Evolutionary conservation across 1,284 basidiomycete species (phyloP).

Genomic region (Ganoderma meredithae): DNA sequence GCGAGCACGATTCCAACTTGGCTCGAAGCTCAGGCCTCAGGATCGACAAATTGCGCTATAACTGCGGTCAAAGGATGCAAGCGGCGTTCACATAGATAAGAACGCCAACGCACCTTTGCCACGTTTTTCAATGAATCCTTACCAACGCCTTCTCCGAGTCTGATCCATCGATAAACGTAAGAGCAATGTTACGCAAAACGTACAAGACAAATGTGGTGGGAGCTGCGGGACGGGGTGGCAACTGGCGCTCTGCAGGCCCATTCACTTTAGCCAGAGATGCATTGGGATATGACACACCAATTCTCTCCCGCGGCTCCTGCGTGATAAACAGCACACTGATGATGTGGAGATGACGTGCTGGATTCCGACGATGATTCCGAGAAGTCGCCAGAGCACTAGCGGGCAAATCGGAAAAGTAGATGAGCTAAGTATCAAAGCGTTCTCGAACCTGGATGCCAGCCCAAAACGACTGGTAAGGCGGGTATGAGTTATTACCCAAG

Average conservation of each 20-base stretch:
- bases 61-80: not conserved
- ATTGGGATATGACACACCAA: not conserved
- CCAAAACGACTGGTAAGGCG: not conserved
- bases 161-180: not conserved
- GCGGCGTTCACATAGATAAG: not conserved
- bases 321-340: not conserved
- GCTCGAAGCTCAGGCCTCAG: not conserved
- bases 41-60: not conserved
- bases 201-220: not conserved
- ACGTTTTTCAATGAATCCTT: not conserved
- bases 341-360: not conserved
- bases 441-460: not conserved
- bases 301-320: not conserved
- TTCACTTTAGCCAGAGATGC: not conserved
- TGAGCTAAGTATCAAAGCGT: too few relatives aligned
- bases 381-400: not conserved
- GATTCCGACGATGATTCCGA: not conserved
- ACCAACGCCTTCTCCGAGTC: not conserved
- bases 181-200: not conserved
- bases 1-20: not conserved
- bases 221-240: not conserved
- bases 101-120: not conserved
- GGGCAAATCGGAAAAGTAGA: too few relatives aligned
- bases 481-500: not conserved
- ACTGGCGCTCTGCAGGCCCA: not conserved